Evolutionary conservation across 2,329 filamentous ascomycete species (phyloP).

Genomic region (Fusarium caatingaense): DNA sequence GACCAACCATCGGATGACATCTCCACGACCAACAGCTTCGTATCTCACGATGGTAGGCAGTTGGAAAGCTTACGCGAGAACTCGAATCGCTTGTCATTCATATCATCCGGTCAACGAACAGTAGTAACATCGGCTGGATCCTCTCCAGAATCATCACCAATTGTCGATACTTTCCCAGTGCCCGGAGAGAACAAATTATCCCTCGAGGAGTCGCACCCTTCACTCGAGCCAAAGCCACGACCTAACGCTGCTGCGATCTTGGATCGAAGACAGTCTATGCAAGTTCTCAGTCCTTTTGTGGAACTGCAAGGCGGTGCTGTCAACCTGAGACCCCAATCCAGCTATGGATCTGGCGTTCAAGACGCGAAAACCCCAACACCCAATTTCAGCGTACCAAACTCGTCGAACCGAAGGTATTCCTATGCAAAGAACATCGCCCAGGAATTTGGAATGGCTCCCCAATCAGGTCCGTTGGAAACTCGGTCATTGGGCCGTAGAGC

Average conservation of each 20-base stretch:
- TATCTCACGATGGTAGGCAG: slow-evolving; percentile 69
- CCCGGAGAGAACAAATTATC: slow-evolving; percentile 35
- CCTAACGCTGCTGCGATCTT: slow-evolving; percentile 65
- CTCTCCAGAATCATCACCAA: slow-evolving; percentile 68
- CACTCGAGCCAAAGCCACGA: slow-evolving; percentile 56
- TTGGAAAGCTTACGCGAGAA: slow-evolving; percentile 69
- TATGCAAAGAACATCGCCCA: slow-evolving; percentile 48
- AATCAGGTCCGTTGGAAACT: slow-evolving; percentile 34
- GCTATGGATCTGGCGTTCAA: slow-evolving; percentile 27
- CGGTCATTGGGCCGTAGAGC: slow-evolving; percentile 38
- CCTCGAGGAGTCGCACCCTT: slow-evolving; percentile 38
- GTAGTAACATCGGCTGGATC: slow-evolving; percentile 66
- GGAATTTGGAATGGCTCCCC: slow-evolving; percentile 28
- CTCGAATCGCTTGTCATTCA: slow-evolving; percentile 66
- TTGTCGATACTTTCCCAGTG: slow-evolving; percentile 60
- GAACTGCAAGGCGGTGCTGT: slow-evolving; percentile 52
- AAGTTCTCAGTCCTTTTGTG: slow-evolving; percentile 57
- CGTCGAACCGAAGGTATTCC: slow-evolving; percentile 59
- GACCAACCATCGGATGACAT: slow-evolving; percentile 63
- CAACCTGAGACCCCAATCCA: slow-evolving; percentile 39
- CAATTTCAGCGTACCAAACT: slow-evolving; percentile 66
- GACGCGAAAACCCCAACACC: slow-evolving; percentile 50
- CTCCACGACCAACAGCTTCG: slow-evolving; percentile 67
- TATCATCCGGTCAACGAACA: slow-evolving; percentile 71
- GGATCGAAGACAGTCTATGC: slow-evolving; percentile 64